A percentile compares a stretch with the other conserved stretches of the same genome.
Evolutionary conservation across 257 asterid genomes (phyloP).

Genomic region (Datura wrightii): DNA sequence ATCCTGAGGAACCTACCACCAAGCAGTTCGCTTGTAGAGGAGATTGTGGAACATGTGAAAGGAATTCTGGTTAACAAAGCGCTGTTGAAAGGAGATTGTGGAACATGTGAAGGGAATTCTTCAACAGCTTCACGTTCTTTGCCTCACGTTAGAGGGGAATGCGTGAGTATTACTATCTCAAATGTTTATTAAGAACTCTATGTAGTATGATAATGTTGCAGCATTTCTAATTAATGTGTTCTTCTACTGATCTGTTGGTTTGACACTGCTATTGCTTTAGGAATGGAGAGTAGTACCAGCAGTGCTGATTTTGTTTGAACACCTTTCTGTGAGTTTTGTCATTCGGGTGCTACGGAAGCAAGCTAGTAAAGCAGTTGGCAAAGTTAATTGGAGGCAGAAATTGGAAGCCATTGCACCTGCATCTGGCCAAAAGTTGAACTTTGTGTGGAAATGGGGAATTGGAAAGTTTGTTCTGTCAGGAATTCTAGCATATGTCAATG

Average conservation of each 20-base stretch:
- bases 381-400: conserved; percentile 60
- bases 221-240: conserved; percentile 34
- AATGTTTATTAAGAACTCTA: background rate
- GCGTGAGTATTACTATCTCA: conserved; percentile 48
- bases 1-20: conserved; percentile 92
- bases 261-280: conserved; percentile 56
- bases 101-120: conserved; percentile 74
- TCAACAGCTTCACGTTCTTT: conserved; percentile 61
- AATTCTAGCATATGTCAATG: conserved; percentile 82
- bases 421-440: conserved; percentile 47
- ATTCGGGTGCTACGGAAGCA: conserved; percentile 76
- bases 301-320: conserved; percentile 82
- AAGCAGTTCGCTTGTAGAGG: conserved; percentile 83
- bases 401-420: conserved; percentile 45
- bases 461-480: conserved; percentile 83
- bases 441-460: conserved; percentile 82
- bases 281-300: conserved; percentile 96
- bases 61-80: conserved; percentile 80
- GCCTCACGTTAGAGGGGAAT: conserved; percentile 75
- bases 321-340: conserved; percentile 85
- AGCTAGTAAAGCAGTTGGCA: conserved; percentile 63
- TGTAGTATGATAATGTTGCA: background rate
- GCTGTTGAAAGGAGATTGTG: conserved; percentile 81
- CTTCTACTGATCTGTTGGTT: conserved; percentile 34
- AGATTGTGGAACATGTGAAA: conserved; percentile 81